Conservation (phyloP, 805 yeast species). For the Candida insectalens region DNA sequence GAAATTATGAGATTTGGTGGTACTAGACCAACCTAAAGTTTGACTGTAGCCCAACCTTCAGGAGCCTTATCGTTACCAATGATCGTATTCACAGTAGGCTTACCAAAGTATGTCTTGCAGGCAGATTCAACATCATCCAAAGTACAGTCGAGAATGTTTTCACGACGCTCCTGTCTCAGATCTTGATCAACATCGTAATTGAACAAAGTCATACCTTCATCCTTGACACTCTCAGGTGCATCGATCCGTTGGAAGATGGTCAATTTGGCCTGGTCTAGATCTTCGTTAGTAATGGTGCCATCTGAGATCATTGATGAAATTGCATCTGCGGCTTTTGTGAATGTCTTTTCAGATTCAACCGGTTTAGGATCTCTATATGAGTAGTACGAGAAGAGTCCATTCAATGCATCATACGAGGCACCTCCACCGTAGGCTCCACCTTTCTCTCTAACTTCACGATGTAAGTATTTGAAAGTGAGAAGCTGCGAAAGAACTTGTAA, state of each 20-base stretch:
- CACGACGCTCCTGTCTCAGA: slow-evolving; percentile 74
- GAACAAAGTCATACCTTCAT: slow-evolving; percentile 65
- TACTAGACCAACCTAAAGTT: background rate
- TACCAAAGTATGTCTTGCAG: slow-evolving; percentile 54
- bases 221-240: slow-evolving; percentile 74
- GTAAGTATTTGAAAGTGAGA: slow-evolving; percentile 73
- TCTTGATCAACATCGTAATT: slow-evolving; percentile 65
- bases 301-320: slow-evolving; percentile 23
- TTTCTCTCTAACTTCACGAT: slow-evolving; percentile 83
- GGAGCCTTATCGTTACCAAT: slow-evolving; percentile 8
- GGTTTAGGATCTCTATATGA: slow-evolving; percentile 95
- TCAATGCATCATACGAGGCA: slow-evolving; percentile 68
- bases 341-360: slow-evolving; percentile 51
- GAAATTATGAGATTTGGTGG: background rate
- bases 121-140: slow-evolving; percentile 52
- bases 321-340: slow-evolving; percentile 40
- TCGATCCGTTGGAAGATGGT: slow-evolving; percentile 87
- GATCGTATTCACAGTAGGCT: slow-evolving; percentile 9
- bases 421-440: slow-evolving; percentile 99
- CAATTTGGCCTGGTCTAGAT: slow-evolving; percentile 82
- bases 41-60: slow-evolving; percentile 1
- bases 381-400: slow-evolving; percentile 72
- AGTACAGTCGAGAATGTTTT: slow-evolving; percentile 57
- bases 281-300: slow-evolving; percentile 32
- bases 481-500: slow-evolving; percentile 76